These are phyloP conservation scores for Eucalyptus leucophloia DNA, from an alignment of 345 rosid species.

Conservation along the genomic window DNA sequence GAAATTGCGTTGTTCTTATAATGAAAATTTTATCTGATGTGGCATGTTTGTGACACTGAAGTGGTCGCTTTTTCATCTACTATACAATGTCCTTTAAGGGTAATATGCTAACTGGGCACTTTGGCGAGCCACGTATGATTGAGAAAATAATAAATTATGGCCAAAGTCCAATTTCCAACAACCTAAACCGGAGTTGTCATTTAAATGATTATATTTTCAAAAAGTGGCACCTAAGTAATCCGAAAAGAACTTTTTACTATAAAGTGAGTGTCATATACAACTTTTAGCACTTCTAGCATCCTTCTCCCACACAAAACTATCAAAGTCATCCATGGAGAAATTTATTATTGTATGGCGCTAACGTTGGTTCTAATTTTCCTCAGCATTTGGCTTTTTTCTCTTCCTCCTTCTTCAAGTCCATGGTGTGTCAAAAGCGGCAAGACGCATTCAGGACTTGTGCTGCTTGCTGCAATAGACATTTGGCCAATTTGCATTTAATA, in stretches of 20 bases:
- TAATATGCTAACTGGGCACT: no score
- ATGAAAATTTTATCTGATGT: no score
- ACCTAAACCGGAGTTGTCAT: no score
- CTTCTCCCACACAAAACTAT: not conserved
- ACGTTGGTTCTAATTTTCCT: constrained; percentile 84
- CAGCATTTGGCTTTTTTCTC: constrained; percentile 38
- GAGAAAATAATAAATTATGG: no score
- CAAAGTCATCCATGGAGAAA: not conserved
- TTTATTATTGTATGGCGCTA: constrained; percentile 57
- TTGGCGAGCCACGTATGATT: fast-evolving
- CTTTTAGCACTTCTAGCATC: no score
- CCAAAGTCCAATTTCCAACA: fast-evolving
- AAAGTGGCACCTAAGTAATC: no score
- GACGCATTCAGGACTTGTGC: constrained; percentile 93
- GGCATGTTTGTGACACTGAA: no score
- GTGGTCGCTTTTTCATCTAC: no score
- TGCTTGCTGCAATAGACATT: constrained; percentile 51
- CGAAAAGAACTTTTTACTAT: no score
- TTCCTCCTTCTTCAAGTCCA: constrained; percentile 84
- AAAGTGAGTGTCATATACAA: fast-evolving
- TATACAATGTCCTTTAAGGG: no score
- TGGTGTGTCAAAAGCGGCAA: constrained; percentile 85
- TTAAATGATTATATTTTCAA: no score
- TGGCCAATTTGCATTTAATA: not conserved
- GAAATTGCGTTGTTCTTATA: no score